These are phyloP conservation scores for Pseudoturritis turrita DNA, from an alignment of 345 rosid species.

Conservation along the genomic window DNA sequence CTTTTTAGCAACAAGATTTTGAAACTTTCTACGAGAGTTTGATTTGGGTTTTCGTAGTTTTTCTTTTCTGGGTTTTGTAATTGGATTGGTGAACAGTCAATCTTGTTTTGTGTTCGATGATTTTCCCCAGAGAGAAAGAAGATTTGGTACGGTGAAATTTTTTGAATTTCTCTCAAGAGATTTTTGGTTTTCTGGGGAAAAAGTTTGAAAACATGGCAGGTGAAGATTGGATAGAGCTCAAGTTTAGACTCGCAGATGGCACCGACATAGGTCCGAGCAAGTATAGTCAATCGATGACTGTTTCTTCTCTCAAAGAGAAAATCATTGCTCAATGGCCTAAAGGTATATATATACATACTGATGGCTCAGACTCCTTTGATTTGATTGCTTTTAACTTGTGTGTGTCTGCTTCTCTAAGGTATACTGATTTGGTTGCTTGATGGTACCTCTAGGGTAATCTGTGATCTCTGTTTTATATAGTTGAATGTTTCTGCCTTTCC, in stretches of 20 bases:
- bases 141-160: neutral
- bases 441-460: neutral
- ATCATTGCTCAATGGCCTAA: conserved; percentile 60
- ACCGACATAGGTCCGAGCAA: conserved; percentile 60
- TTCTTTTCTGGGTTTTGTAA: neutral
- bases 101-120: conserved; percentile 11
- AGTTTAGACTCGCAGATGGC: conserved; percentile 65
- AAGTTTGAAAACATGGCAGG: conserved; percentile 34
- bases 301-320: conserved; percentile 61
- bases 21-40: neutral
- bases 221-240: conserved; percentile 52
- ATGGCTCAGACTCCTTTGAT: neutral
- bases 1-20: neutral
- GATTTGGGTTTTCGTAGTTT: neutral
- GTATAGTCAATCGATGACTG: conserved; percentile 50
- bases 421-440: neutral
- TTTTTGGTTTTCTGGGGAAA: neutral
- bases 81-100: conserved; percentile 7
- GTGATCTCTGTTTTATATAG: neutral
- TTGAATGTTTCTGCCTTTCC: neutral
- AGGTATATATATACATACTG: conserved; percentile 23
- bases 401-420: no score
- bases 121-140: neutral
- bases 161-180: neutral
- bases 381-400: no score